These are phyloP conservation scores for Phialocephala subalpina DNA, from an alignment of 2,329 filamentous ascomycete species.

Conservation along the genomic window DNA sequence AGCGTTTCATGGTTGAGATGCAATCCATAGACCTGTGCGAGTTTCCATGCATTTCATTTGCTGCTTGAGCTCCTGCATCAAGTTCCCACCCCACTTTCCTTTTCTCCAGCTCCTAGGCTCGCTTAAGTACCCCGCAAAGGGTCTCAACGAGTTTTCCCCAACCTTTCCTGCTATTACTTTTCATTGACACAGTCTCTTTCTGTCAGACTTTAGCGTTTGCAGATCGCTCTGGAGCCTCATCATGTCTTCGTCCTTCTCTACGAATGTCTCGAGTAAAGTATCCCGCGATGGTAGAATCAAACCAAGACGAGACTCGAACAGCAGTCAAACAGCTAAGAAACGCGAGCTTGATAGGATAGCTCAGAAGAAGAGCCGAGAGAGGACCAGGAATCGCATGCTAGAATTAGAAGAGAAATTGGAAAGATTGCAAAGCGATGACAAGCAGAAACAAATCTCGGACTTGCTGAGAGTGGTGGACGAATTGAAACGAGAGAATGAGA, in stretches of 20 bases:
- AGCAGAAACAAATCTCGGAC: not conserved
- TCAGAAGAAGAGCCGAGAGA: not conserved
- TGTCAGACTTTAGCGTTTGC: not conserved
- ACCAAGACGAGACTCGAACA: not conserved
- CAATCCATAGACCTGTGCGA: not conserved
- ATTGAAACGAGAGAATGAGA: not conserved
- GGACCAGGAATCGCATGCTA: not conserved
- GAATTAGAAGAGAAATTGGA: not conserved
- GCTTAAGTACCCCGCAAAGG: not conserved
- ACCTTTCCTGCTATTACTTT: not conserved
- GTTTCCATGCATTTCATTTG: not conserved
- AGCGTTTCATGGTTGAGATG: not conserved
- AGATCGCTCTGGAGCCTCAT: not conserved
- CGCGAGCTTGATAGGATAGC: conserved; percentile 1
- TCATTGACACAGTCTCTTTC: not conserved
- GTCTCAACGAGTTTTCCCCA: not conserved
- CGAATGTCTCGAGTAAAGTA: not conserved
- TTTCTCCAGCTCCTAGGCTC: not conserved
- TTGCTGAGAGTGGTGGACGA: conserved; percentile 2
- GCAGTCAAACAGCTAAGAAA: conserved; percentile 5
- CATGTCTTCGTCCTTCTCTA: not conserved
- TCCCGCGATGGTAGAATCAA: not conserved
- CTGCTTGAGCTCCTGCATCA: not conserved
- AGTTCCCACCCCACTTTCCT: not conserved
- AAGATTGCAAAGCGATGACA: conserved; percentile 1